These are phyloP conservation scores for Saitoella complicata DNA, from an alignment of 805 yeast species.

Conservation along the genomic window DNA sequence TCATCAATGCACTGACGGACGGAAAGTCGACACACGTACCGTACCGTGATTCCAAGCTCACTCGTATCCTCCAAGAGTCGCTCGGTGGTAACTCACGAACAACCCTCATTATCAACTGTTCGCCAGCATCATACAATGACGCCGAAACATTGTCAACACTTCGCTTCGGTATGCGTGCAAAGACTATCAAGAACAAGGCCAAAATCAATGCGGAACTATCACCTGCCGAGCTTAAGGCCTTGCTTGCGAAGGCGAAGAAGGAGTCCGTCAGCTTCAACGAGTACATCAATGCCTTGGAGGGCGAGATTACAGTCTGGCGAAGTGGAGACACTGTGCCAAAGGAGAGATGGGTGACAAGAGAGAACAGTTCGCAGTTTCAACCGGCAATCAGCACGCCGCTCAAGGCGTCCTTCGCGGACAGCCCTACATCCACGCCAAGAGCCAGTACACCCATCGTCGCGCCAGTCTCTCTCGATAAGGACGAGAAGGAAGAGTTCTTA, in stretches of 20 bases:
- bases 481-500: slow-evolving; percentile 14
- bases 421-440: background rate
- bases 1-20: slow-evolving; percentile 63
- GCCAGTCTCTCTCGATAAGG: slow-evolving; percentile 7
- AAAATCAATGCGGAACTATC: slow-evolving; percentile 46
- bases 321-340: slow-evolving; percentile 19
- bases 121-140: slow-evolving; percentile 41
- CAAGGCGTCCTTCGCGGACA: slow-evolving; percentile 1
- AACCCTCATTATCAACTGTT: slow-evolving; percentile 54
- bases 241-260: slow-evolving; percentile 23
- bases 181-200: slow-evolving; percentile 47
- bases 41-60: slow-evolving; percentile 62
- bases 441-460: background rate
- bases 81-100: slow-evolving; percentile 74
- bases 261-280: slow-evolving; percentile 14
- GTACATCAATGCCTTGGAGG: slow-evolving; percentile 28
- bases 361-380: background rate
- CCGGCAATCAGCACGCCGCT: background rate
- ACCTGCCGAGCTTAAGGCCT: slow-evolving; percentile 29
- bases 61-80: slow-evolving; percentile 63
- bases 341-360: slow-evolving; percentile 15
- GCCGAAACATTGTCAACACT: slow-evolving; percentile 55
- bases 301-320: slow-evolving; percentile 26
- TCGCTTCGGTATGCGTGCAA: slow-evolving; percentile 61
- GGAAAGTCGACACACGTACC: slow-evolving; percentile 50